phyloP scores from a whole-genome alignment of 75 land plant species.

The Pinus taeda region DNA sequence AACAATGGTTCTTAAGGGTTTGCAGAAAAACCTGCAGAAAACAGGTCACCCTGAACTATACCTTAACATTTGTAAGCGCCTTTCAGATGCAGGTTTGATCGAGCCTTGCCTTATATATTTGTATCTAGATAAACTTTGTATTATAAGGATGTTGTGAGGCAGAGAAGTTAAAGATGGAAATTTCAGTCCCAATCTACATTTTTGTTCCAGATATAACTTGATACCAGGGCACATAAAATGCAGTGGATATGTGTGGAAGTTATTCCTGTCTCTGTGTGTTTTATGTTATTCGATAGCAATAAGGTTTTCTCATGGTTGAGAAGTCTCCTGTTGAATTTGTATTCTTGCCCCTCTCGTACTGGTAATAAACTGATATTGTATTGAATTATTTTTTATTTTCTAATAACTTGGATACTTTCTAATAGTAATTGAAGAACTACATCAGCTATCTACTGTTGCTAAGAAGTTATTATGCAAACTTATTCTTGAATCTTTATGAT shows the following conservation, averaged over 20 bases:
- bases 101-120: conserved; percentile 76
- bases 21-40: conserved; percentile 43
- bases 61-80: conserved; percentile 65
- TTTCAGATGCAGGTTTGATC: conserved; percentile 60
- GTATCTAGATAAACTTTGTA: conserved; percentile 74
- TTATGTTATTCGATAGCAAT: neutral
- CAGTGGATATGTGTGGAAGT: neutral
- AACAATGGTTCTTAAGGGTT: conserved; percentile 61
- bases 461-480: neutral
- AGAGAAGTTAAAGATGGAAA: neutral
- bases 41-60: conserved; percentile 45
- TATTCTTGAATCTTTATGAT: neutral
- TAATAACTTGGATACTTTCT: too few relatives aligned
- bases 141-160: conserved; percentile 62
- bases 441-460: too few relatives aligned
- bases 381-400: neutral
- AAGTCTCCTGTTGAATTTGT: neutral
- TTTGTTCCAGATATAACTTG: neutral
- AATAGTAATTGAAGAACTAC: too few relatives aligned
- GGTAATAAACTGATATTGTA: neutral
- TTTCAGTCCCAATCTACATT: neutral
- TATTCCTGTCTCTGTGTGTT: neutral
- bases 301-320: neutral
- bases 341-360: neutral
- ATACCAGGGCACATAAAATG: neutral